A percentile compares a stretch with the other conserved stretches of the same genome.
Conservation (phyloP, 371 early-diverging fungal species). For the Rhizopus delemar region DNA sequence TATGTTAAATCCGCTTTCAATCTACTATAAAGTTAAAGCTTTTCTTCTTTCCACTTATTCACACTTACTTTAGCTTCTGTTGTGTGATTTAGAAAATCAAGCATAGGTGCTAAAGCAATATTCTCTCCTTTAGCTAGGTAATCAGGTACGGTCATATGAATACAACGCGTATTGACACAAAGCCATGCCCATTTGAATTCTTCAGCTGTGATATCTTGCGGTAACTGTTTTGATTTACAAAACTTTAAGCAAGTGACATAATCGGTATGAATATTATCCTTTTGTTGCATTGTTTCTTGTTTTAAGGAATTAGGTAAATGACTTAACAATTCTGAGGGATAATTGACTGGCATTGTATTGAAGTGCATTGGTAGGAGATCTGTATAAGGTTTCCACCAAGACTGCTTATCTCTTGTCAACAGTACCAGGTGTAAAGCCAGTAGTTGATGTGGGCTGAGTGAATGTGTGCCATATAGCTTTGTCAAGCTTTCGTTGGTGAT, state of each 20-base stretch:
- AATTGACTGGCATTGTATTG: conserved; percentile 63
- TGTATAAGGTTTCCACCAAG: conserved; percentile 59
- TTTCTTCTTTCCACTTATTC: background rate
- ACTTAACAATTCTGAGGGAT: conserved; percentile 35
- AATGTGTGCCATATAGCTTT: conserved; percentile 36
- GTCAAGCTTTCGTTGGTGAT: conserved; percentile 46
- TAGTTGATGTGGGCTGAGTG: conserved; percentile 53
- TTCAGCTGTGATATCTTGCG: conserved; percentile 32
- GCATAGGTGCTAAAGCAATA: conserved; percentile 62
- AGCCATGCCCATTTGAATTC: conserved; percentile 68
- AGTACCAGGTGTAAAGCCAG: conserved; percentile 54
- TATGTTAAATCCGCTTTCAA: conserved; percentile 55
- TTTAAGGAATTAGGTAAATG: conserved; percentile 47
- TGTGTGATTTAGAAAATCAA: conserved; percentile 66
- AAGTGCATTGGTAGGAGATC: conserved; percentile 58
- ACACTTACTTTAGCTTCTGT: conserved; percentile 50
- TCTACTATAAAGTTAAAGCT: conserved; percentile 30
- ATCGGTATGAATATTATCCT: conserved; percentile 47
- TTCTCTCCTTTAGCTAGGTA: conserved; percentile 45
- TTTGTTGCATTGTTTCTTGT: conserved; percentile 52
- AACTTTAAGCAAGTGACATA: conserved; percentile 42
- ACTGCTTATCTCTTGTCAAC: conserved; percentile 41
- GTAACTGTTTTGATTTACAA: conserved; percentile 31
- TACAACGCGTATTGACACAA: conserved; percentile 67
- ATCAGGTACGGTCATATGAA: conserved; percentile 54